Conservation (phyloP, 2,329 filamentous ascomycete genomes). For the Hypoxylon sp. region DNA sequence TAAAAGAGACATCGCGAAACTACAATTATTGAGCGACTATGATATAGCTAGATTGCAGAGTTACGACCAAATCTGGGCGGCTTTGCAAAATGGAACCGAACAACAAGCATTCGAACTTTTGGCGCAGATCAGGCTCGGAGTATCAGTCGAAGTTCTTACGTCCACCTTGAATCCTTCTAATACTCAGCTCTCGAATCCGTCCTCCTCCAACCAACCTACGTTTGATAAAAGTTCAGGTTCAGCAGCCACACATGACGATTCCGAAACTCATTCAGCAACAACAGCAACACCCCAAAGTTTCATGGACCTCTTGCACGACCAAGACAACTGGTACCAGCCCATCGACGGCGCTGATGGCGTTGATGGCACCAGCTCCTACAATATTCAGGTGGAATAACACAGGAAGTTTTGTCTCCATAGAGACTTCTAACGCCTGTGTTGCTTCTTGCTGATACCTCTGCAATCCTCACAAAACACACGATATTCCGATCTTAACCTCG, state of each 20-base stretch:
- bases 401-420: background rate
- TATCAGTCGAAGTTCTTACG: conserved; percentile 27
- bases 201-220: conserved; percentile 7
- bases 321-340: conserved; percentile 29
- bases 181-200: background rate
- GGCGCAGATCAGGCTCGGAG: conserved; percentile 34
- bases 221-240: background rate
- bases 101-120: conserved; percentile 26
- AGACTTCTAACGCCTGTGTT: background rate
- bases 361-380: background rate
- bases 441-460: background rate
- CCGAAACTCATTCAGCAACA: conserved; percentile 10
- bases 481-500: background rate
- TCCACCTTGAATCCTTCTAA: conserved; percentile 10
- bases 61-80: conserved; percentile 25
- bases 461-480: conserved; percentile 1
- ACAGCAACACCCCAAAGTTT: conserved; percentile 12
- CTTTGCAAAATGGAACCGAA: conserved; percentile 29
- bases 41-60: conserved; percentile 33
- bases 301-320: conserved; percentile 31
- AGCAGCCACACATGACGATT: background rate
- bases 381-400: background rate
- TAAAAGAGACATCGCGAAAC: conserved; percentile 35
- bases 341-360: background rate
- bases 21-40: conserved; percentile 38